A percentile compares a stretch with the other conserved stretches of the same genome.
phyloP scores from a whole-genome alignment of 2,329 filamentous ascomycete species.

The Claviceps sp. region DNA sequence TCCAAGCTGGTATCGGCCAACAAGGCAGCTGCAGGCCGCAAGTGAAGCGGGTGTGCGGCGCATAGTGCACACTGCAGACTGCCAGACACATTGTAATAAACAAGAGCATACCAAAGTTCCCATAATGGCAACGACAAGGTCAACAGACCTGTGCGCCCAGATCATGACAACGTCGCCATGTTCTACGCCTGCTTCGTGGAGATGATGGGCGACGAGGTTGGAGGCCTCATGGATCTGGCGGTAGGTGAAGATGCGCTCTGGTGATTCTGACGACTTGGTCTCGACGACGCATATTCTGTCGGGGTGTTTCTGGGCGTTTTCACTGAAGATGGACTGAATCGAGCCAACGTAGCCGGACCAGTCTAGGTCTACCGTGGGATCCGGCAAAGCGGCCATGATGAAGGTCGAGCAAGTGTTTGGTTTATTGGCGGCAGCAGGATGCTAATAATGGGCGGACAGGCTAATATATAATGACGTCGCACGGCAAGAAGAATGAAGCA shows the following conservation, averaged over 20 bases:
- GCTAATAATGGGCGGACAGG: neutral
- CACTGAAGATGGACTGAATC: conserved; percentile 57
- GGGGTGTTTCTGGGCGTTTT: conserved; percentile 55
- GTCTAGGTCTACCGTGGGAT: conserved; percentile 53
- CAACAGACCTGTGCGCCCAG: conserved; percentile 66
- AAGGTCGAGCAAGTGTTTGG: neutral
- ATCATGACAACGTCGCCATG: conserved; percentile 89
- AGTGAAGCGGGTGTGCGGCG: neutral
- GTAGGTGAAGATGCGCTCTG: conserved; percentile 64
- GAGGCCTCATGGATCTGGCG: conserved; percentile 74
- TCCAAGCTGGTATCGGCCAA: neutral
- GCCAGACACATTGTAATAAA: neutral
- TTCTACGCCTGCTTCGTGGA: conserved; percentile 58
- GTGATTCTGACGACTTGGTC: conserved; percentile 27
- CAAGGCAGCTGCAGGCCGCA: neutral
- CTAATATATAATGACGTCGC: neutral
- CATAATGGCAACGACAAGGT: conserved; percentile 58
- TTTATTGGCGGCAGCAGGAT: neutral
- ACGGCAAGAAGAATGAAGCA: neutral
- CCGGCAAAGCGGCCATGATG: conserved; percentile 29
- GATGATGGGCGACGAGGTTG: conserved; percentile 66
- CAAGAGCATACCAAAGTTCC: conserved; percentile 36
- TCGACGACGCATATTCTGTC: conserved; percentile 39
- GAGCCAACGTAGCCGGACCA: conserved; percentile 50
- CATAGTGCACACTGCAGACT: neutral